Evolutionary conservation across 1,284 basidiomycete genomes (phyloP).

Genomic region (Cutaneotrichosporon mucoides): DNA sequence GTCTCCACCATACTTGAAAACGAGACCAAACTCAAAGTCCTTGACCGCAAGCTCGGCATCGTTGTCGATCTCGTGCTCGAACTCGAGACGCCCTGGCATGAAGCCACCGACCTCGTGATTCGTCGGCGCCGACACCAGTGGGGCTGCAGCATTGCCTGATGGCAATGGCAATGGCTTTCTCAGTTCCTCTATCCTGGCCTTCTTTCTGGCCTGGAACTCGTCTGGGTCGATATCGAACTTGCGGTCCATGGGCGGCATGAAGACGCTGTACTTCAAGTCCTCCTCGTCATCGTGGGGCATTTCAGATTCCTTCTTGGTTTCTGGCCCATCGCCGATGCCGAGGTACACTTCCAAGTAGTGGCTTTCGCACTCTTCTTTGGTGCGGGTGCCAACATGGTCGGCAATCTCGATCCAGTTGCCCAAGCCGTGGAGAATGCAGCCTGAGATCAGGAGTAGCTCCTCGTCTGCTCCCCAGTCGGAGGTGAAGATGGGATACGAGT

Average conservation of each 20-base stretch:
- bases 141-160: conserved; percentile 52
- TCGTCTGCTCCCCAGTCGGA: conserved; percentile 98
- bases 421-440: conserved; percentile 80
- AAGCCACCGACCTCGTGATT: conserved; percentile 91
- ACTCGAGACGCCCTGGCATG: conserved; percentile 96
- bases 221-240: conserved; percentile 70
- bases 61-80: conserved; percentile 94
- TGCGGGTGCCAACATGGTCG: conserved; percentile 90
- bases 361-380: conserved; percentile 87
- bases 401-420: conserved; percentile 98
- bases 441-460: conserved; percentile 88
- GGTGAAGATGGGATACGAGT: conserved; percentile 91
- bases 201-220: conserved; percentile 81
- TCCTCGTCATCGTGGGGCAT: conserved; percentile 9
- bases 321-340: conserved; percentile 36
- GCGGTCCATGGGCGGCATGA: conserved; percentile 64
- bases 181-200: conserved; percentile 68
- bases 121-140: conserved; percentile 84
- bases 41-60: conserved; percentile 94
- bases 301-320: conserved; percentile 12
- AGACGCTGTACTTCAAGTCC: conserved; percentile 25
- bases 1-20: conserved; percentile 79
- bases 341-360: conserved; percentile 86
- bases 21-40: conserved; percentile 91
- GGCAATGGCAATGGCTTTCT: conserved; percentile 51